Conservation (phyloP, 768 basidiomycete genomes). For the Podaxis sp. region DNA sequence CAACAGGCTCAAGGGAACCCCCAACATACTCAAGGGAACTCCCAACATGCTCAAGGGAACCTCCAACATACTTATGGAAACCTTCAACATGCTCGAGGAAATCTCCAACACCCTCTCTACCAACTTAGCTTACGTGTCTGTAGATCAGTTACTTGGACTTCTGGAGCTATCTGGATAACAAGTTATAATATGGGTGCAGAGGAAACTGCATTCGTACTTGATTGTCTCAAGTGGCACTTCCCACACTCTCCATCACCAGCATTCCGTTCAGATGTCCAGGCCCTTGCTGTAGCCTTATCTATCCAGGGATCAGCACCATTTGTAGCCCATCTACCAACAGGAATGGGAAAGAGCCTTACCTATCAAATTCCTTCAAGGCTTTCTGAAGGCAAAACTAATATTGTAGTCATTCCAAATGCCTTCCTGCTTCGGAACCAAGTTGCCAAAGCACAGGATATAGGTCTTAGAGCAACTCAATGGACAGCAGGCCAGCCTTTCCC, state of each 20-base stretch:
- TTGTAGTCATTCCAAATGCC: constrained; percentile 22
- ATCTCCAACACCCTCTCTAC: no score
- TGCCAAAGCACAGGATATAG: constrained; percentile 1
- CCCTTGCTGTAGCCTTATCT: constrained; percentile 14
- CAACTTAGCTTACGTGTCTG: no score
- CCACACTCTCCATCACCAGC: not conserved
- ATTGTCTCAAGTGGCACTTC: constrained; percentile 9
- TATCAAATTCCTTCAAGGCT: constrained; percentile 20
- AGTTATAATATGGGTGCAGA: not conserved
- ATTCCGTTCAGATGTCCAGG: constrained; percentile 19
- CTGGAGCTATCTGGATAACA: not conserved
- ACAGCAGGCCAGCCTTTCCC: not conserved
- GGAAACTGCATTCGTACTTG: not conserved
- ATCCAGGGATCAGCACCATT: constrained; percentile 16
- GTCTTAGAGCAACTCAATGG: constrained; percentile 13
- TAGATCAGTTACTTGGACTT: not conserved
- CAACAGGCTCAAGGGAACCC: no score
- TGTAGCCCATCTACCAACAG: constrained; percentile 24
- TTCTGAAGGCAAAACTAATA: constrained; percentile 8
- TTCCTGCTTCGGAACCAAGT: constrained; percentile 17
- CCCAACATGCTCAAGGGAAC: no score
- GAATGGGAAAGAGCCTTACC: constrained; percentile 23
- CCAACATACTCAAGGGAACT: no score
- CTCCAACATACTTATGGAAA: no score
- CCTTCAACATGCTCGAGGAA: no score